Evolutionary conservation across 176 grass and related monocot genomes (phyloP).

Genomic region (Tillandsia fasciculata): DNA sequence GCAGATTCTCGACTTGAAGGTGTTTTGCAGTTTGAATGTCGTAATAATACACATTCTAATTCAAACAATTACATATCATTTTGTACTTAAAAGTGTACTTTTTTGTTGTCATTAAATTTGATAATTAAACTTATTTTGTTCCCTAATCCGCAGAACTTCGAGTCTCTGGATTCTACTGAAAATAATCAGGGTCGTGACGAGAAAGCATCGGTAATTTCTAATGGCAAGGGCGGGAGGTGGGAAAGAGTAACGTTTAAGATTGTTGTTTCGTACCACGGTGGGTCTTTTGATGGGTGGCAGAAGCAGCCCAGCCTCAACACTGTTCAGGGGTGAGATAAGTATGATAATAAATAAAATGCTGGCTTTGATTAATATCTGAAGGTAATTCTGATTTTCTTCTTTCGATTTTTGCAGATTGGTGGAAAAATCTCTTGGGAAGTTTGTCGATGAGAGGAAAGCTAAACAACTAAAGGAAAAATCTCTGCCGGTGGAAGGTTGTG

Average conservation of each 20-base stretch:
- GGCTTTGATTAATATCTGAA: not conserved
- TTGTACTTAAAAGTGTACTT: not conserved
- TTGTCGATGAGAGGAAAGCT: slow-evolving; percentile 89
- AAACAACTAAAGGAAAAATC: slow-evolving; percentile 64
- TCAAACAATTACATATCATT: no score
- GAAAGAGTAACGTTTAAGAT: slow-evolving; percentile 73
- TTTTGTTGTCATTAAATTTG: not conserved
- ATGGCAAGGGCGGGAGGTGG: slow-evolving; percentile 67
- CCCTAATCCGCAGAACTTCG: slow-evolving; percentile 26
- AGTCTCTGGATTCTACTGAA: slow-evolving; percentile 14
- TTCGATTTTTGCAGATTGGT: slow-evolving; percentile 35
- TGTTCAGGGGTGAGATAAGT: slow-evolving; percentile 75
- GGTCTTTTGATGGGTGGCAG: slow-evolving; percentile 85
- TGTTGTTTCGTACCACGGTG: slow-evolving; percentile 73
- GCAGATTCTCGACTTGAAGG: no score
- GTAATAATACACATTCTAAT: no score
- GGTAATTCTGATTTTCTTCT: not conserved
- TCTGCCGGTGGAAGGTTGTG: slow-evolving; percentile 82
- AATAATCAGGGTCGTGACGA: slow-evolving; percentile 8
- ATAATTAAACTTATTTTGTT: not conserved
- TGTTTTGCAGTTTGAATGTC: no score
- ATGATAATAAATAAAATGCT: not conserved
- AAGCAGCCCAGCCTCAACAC: slow-evolving; percentile 78
- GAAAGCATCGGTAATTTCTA: slow-evolving; percentile 20
- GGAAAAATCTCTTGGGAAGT: slow-evolving; percentile 65